phyloP scores from a whole-genome alignment of 208 protist species.

The Endotrypanum monterogeii region DNA sequence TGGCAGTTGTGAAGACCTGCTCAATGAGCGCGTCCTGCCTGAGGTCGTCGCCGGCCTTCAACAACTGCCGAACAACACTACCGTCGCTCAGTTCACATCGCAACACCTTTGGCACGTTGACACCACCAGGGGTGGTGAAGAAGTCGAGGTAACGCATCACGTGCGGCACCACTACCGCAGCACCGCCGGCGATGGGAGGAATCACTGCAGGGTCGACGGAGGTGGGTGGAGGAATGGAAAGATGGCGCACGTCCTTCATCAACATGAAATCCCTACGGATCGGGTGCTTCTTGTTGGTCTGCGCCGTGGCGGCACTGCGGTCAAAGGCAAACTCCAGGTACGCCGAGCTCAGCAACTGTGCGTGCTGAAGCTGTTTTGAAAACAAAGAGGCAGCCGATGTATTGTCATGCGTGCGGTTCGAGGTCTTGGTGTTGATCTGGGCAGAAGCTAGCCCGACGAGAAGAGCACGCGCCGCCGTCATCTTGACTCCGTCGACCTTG shows the following conservation, averaged over 20 bases:
- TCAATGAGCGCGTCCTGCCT: conserved; percentile 97
- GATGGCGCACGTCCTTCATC: conserved; percentile 30
- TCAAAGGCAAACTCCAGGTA: conserved; percentile 86
- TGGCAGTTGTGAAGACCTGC: conserved; percentile 93
- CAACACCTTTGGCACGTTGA: conserved; percentile 95
- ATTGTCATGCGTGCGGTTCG: background rate
- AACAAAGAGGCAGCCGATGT: background rate
- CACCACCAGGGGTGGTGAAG: conserved; percentile 90
- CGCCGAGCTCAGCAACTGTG: conserved; percentile 58
- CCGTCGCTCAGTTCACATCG: conserved; percentile 87
- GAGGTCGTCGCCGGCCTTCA: conserved; percentile 94
- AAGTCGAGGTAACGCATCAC: conserved; percentile 57
- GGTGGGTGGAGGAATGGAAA: conserved; percentile 51
- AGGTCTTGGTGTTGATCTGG: background rate
- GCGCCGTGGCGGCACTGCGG: conserved; percentile 12
- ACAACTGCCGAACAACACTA: conserved; percentile 76
- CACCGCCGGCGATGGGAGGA: background rate
- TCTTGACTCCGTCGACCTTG: conserved; percentile 27
- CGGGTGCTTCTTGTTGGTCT: conserved; percentile 18
- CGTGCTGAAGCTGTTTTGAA: conserved; percentile 37
- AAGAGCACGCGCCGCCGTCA: conserved; percentile 18
- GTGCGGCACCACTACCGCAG: conserved; percentile 8
- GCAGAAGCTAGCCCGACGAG: conserved; percentile 9
- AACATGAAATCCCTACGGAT: conserved; percentile 48
- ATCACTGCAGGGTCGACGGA: conserved; percentile 18